Percentiles rank a stretch among this genome's conserved stretches.
Evolutionary conservation across 441 rosid genomes (phyloP).

Genomic region (Dalechampia spathulata): DNA sequence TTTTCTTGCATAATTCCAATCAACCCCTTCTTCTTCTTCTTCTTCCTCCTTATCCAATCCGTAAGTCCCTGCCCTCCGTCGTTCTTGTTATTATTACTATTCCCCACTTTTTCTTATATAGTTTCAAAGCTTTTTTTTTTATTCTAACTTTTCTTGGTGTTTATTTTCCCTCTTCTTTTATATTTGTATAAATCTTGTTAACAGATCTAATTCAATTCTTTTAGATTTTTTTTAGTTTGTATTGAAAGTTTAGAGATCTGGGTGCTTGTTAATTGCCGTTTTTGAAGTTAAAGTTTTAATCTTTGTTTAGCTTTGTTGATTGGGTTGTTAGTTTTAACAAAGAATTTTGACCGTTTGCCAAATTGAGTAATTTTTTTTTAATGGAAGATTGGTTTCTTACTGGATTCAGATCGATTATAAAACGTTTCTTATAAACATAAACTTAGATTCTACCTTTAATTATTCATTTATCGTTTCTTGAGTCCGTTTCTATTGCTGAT

Average conservation of each 20-base stretch:
- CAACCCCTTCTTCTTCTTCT: slow-evolving; percentile 14
- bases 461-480: slow-evolving; percentile 7
- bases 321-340: not conserved
- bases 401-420: slow-evolving; percentile 28
- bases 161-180: too few species aligned
- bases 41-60: slow-evolving; percentile 39
- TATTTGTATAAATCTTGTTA: too few species aligned
- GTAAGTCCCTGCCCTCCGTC: slow-evolving; percentile 43
- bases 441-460: too few species aligned
- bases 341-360: not conserved
- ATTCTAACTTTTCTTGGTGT: slow-evolving; percentile 3
- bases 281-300: slow-evolving; percentile 1
- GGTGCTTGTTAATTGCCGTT: too few species aligned
- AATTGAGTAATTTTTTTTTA: too few species aligned
- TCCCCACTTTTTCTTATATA: too few species aligned
- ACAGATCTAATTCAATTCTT: too few species aligned
- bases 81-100: too few species aligned
- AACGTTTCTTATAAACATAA: too few species aligned
- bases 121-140: slow-evolving; percentile 1
- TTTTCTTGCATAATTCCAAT: slow-evolving; percentile 30
- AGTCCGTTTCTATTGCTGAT: slow-evolving; percentile 5
- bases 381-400: slow-evolving; percentile 26
- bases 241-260: slow-evolving; percentile 51
- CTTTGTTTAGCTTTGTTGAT: not conserved
- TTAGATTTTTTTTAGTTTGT: too few species aligned